These are phyloP conservation scores for Hygrocybe punicea DNA, from an alignment of 768 basidiomycete species.

Conservation along the genomic window DNA sequence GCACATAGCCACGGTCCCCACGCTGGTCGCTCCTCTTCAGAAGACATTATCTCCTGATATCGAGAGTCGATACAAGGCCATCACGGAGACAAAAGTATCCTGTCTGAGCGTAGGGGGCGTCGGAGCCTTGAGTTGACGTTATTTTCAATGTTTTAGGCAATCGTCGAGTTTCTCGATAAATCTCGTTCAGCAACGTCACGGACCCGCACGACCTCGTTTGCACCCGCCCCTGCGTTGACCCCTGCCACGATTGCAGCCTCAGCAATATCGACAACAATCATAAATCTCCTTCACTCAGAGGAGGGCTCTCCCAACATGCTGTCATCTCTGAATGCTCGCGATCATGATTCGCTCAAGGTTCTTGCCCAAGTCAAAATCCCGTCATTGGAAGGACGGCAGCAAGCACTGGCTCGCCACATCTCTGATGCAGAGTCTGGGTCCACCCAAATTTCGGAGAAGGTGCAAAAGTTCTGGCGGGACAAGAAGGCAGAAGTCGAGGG, in stretches of 20 bases:
- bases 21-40: conserved; percentile 77
- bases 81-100: conserved; percentile 67
- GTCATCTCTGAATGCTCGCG: conserved; percentile 55
- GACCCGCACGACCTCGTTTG: conserved; percentile 64
- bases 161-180: conserved; percentile 79
- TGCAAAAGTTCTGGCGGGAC: conserved; percentile 57
- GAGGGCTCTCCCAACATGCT: conserved; percentile 62
- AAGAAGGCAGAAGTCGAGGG: conserved; percentile 46
- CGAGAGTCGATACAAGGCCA: conserved; percentile 76
- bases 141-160: conserved; percentile 43
- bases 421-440: conserved; percentile 47
- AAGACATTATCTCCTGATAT: conserved; percentile 66
- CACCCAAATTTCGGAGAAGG: conserved; percentile 58
- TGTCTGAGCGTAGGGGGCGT: background rate
- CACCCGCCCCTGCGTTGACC: conserved; percentile 71
- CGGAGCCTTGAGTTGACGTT: conserved; percentile 6
- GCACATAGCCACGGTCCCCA: conserved; percentile 67
- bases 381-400: conserved; percentile 45
- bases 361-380: conserved; percentile 46
- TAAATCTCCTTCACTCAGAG: conserved; percentile 62
- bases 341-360: conserved; percentile 46
- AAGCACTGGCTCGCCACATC: conserved; percentile 49
- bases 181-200: conserved; percentile 68
- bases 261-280: conserved; percentile 48
- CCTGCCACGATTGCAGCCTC: conserved; percentile 79